phyloP scores from a whole-genome alignment of 2,329 filamentous ascomycete species.

The Teratosphaeriaceae sp. region DNA sequence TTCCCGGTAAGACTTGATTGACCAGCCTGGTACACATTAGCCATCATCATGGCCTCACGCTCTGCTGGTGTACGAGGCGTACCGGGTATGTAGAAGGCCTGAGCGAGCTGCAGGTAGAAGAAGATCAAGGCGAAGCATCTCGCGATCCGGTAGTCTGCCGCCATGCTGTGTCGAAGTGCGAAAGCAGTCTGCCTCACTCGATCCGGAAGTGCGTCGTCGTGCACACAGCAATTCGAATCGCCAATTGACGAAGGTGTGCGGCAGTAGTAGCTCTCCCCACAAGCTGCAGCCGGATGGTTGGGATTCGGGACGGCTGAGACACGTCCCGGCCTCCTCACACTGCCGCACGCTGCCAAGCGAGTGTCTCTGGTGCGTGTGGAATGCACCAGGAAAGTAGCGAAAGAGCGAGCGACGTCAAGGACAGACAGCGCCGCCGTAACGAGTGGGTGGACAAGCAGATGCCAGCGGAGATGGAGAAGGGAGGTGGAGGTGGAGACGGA shows the following conservation, averaged over 20 bases:
- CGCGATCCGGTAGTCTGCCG: conserved; percentile 33
- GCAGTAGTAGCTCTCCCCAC: no score
- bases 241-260: no score
- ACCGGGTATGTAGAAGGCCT: conserved; percentile 86
- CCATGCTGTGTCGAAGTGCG: conserved; percentile 21
- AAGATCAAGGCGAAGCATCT: conserved; percentile 44
- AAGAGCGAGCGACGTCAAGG: no score
- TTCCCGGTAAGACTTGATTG: conserved; percentile 70
- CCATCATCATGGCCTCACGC: background rate
- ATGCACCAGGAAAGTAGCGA: background rate
- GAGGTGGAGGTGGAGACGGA: no score
- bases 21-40: conserved; percentile 56
- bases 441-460: no score
- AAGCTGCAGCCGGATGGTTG: no score
- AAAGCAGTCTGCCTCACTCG: background rate
- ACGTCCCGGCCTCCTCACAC: background rate
- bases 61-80: conserved; percentile 18
- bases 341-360: conserved; percentile 1
- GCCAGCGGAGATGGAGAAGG: no score
- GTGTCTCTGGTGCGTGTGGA: background rate
- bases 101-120: conserved; percentile 42
- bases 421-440: no score
- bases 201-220: background rate
- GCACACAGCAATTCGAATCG: background rate
- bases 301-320: no score